Percentiles rank a stretch among this genome's conserved stretches.
Conservation (phyloP, 2,329 filamentous ascomycete genomes). For the Trichoderma pleuroti region DNA sequence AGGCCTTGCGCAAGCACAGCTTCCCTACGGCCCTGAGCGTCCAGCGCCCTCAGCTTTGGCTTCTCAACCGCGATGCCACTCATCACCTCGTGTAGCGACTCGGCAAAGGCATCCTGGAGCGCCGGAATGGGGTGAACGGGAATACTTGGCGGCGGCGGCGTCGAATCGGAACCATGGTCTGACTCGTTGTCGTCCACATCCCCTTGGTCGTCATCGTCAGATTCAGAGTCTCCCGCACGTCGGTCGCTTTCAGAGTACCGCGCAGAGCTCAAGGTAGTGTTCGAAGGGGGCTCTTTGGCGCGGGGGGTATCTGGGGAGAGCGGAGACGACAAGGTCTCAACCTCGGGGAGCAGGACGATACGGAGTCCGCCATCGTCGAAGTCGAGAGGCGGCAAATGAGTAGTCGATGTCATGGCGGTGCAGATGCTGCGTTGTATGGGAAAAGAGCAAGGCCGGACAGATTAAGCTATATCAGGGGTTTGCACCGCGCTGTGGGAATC, state of each 20-base stretch:
- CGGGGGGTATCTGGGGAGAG: constrained; percentile 6
- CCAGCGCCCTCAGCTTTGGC: constrained; percentile 51
- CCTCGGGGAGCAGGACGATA: constrained; percentile 30
- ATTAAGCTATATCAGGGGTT: not conserved
- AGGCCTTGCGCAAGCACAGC: constrained; percentile 64
- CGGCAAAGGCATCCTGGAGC: constrained; percentile 79
- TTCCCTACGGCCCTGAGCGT: constrained; percentile 61
- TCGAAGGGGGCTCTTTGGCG: not conserved
- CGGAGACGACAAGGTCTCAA: constrained; percentile 2
- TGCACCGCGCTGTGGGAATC: not conserved
- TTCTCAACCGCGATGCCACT: constrained; percentile 43
- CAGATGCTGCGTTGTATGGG: not conserved
- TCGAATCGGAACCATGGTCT: constrained; percentile 22
- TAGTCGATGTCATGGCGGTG: constrained; percentile 27
- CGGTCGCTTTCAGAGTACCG: constrained; percentile 7
- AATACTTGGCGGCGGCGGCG: constrained; percentile 22
- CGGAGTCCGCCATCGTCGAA: constrained; percentile 29
- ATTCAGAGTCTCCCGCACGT: not conserved
- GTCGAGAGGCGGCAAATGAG: constrained; percentile 30
- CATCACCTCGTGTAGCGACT: constrained; percentile 72
- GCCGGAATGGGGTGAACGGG: constrained; percentile 64
- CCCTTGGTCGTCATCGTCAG: constrained; percentile 17
- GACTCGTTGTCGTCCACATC: not conserved
- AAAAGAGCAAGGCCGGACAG: not conserved
- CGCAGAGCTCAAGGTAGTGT: constrained; percentile 11